Conservation (phyloP, 73 alveolate species). For the Paramecium pentaurelia region DNA sequence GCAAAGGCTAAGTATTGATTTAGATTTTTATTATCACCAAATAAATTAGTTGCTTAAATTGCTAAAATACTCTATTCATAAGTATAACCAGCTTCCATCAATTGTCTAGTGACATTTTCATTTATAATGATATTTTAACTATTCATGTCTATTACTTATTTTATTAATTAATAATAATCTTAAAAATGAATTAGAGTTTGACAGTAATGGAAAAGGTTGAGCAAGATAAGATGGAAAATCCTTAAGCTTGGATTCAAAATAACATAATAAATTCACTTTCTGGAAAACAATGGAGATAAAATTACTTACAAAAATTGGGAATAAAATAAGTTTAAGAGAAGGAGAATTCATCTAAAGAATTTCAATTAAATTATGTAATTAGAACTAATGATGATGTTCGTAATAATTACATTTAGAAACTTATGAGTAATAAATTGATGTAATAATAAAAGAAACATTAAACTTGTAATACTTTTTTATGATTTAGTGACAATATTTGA, state of each 20-base stretch:
- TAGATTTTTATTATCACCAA: neutral
- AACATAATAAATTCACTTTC: neutral
- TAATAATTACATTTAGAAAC: slow-evolving; percentile 29
- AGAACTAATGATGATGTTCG: slow-evolving; percentile 23
- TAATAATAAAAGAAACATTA: slow-evolving; percentile 40
- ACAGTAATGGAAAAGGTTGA: slow-evolving; percentile 15
- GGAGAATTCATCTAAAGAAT: neutral
- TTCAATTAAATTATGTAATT: neutral
- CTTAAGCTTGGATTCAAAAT: neutral
- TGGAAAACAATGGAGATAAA: neutral
- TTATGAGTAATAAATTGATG: slow-evolving; percentile 5
- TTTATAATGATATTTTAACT: neutral
- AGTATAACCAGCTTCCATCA: neutral
- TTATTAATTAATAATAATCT: neutral
- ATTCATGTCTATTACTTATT: neutral
- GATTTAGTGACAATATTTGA: slow-evolving; percentile 90
- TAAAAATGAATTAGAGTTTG: neutral
- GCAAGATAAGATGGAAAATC: neutral
- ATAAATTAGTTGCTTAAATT: neutral
- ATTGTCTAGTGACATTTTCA: neutral
- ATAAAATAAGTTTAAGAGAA: neutral
- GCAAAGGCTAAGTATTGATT: neutral
- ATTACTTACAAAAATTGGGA: neutral
- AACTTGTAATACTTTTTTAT: neutral
- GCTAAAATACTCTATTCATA: neutral